phyloP scores from a whole-genome alignment of 208 protist species.

The Leishmania tarentolae region DNA sequence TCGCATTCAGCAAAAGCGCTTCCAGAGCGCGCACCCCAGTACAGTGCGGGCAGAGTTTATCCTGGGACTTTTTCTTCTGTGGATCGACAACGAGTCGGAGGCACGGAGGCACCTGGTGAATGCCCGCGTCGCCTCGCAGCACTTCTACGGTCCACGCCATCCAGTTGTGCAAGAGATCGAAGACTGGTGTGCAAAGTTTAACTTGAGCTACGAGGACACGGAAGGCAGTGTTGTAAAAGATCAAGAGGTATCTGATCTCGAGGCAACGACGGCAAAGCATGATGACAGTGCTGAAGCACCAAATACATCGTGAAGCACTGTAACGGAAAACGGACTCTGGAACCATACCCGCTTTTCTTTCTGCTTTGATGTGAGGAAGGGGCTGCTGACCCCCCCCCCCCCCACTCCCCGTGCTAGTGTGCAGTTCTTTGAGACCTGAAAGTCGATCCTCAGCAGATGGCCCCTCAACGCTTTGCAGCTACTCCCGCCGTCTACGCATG shows the following conservation, averaged over 20 bases:
- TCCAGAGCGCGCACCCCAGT: conserved; percentile 64
- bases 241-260: background rate
- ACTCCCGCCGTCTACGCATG: background rate
- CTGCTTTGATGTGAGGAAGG: background rate
- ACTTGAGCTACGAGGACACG: conserved; percentile 31
- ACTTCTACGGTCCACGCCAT: conserved; percentile 78
- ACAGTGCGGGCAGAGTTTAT: conserved; percentile 75
- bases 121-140: conserved; percentile 51
- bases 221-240: conserved; percentile 5
- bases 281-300: background rate
- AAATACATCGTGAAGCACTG: background rate
- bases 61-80: conserved; percentile 83
- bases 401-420: background rate
- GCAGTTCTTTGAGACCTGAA: background rate
- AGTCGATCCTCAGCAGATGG: background rate
- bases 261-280: background rate
- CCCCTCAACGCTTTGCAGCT: background rate
- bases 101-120: conserved; percentile 51
- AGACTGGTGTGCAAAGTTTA: conserved; percentile 70
- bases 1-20: conserved; percentile 84
- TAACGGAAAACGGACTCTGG: background rate
- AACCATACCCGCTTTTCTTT: no score
- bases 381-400: background rate
- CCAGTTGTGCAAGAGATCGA: conserved; percentile 85
- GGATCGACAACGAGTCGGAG: conserved; percentile 64